Conservation (phyloP, 768 basidiomycete genomes). For the Galerina marginata region DNA sequence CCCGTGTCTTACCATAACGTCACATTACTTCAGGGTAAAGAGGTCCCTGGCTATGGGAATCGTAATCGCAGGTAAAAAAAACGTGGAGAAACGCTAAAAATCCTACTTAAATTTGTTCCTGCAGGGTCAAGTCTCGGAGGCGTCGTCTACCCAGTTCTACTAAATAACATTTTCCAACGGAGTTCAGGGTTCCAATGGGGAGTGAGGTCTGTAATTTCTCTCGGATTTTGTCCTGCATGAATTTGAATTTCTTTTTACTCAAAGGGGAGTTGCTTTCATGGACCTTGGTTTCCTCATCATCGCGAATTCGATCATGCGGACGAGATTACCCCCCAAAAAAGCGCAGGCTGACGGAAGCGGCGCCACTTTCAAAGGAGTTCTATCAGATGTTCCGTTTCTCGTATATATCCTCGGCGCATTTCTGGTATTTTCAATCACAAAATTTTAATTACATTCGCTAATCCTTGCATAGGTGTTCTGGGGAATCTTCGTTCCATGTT, state of each 20-base stretch:
- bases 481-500: conserved; percentile 58
- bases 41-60: conserved; percentile 61
- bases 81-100: not conserved
- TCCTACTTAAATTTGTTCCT: not conserved
- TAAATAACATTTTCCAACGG: conserved; percentile 50
- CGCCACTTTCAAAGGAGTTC: conserved; percentile 37
- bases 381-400: conserved; percentile 48
- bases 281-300: conserved; percentile 48
- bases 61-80: conserved; percentile 50
- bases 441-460: not conserved
- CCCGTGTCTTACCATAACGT: conserved; percentile 55
- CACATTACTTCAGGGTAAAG: conserved; percentile 56
- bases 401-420: conserved; percentile 48
- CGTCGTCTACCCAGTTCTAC: conserved; percentile 55
- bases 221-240: conserved; percentile 17
- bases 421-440: conserved; percentile 26
- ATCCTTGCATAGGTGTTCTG: conserved; percentile 43
- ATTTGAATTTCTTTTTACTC: not conserved
- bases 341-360: conserved; percentile 22
- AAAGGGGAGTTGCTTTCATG: conserved; percentile 50
- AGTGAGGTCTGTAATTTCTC: conserved; percentile 40
- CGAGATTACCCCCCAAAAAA: conserved; percentile 40
- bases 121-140: conserved; percentile 54
- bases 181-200: conserved; percentile 46
- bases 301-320: conserved; percentile 49